Evolutionary conservation across 208 protist genomes (phyloP), one percentile per base, ranked within the genome.

Genomic region (Lotmaria passim): DNA sequence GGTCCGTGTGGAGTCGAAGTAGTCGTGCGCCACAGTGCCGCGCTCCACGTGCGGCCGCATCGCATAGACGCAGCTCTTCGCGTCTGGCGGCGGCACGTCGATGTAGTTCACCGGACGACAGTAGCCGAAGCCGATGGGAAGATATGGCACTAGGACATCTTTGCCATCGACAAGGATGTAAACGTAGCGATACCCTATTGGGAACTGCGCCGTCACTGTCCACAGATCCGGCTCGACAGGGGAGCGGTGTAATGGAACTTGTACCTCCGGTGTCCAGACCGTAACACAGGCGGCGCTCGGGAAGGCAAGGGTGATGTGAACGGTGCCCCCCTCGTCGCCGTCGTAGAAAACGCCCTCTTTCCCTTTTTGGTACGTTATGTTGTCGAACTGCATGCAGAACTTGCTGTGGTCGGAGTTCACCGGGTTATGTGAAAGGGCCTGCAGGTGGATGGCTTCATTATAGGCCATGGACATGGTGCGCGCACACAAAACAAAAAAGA

Each of bases 51-150:
- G 6, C 5, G 10, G 44, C 0, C 56, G 56, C 53, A 60, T 73
- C 21, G 38, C 7, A 15, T 65, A 66, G 36, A 28, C 6, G 30
- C 44, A 73, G n/a, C 8, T 28, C 14, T 23, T 21, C 48, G 47
- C 5, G 38, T 60, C 26, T n/a, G 50, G 36, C 24, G 70, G 64
- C 4, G 76, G 69, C 6, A 73, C 69, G 44, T 81, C 63, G 26
- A 73, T 69, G 64, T 73, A 73, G 57, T 81, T 73, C 21, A 58
- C 62, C 14, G 62, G 69, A 14, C 75, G 47, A 17, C 60, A 50
- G 46, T 72, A 80, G 48, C 55, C 58, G 51, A 61, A 79, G 15
- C 34, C 75, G 39, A 80, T 71, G 7, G 75, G 75, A 10, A 75
- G 43, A 24, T 69, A 71, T 3, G 59, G 67, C 3, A 56, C 51